Evolutionary conservation across 78 protist species (phyloP), one percentile per base, ranked within the genome.

Genomic region (Neovahlkampfia damariscottae): DNA sequence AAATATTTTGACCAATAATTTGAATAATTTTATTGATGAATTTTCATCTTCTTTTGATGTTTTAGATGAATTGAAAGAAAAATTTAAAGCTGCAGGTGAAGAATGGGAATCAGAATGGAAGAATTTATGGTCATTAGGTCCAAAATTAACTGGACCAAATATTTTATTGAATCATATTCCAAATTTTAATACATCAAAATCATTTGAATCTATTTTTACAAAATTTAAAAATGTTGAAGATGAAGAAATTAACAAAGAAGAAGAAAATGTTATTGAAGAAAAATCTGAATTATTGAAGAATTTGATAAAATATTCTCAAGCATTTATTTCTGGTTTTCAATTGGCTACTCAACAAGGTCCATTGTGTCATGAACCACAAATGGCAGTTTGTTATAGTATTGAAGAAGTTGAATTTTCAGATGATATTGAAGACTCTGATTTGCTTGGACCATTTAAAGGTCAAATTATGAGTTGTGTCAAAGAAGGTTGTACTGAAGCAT

Each of bases 331-430:
- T 5, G 99, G 98, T 1, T 96, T 96, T 74, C 99, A 95, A 77
- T 30, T 93, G 50, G 96, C 95, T 0, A 68, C 85, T 5, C 8
- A 40, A 2, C 40, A 77, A 1, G 99, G 99, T 1, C 98, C 98
- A 4, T 34, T 96, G 19, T 95, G 98, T 81, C 96, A 89, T 5
- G 99, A 97, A 70, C 98, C 99, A n/a, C 74, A 96, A 89, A 66
- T 5, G 31, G 96, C 95, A 1, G 98, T 95, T 10, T 36, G 81
- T 38, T 58, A 94, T 35, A 78, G 79, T 2, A 38, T 95, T 34
- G 83, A 74, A 2, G 68, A 0, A 10, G 19, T 81, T 8, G 28
- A 41, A 27, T 5, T 80, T 2, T 73, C 0, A 1, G 77, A 0
- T 3, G 84, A 80, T 5, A 32, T 2, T 31, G 40, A 6, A 35